Percentiles rank a stretch among this genome's conserved stretches.
phyloP scores from a whole-genome alignment of 352 stramenopile species.

The Phytophthora rubi region DNA sequence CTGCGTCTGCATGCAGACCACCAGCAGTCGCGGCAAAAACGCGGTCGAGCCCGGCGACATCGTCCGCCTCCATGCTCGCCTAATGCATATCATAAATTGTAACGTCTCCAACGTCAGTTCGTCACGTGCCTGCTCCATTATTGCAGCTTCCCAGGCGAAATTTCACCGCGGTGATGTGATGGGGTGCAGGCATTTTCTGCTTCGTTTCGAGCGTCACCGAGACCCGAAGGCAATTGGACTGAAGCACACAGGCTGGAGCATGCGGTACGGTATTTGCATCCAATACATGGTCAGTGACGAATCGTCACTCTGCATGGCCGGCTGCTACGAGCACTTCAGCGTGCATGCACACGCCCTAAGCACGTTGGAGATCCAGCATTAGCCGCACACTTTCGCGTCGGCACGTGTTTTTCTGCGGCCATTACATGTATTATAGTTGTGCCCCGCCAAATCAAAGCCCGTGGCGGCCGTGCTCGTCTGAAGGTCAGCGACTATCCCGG shows the following conservation, averaged over 20 bases:
- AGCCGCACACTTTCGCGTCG: constrained; percentile 20
- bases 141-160: background rate
- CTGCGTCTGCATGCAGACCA: background rate
- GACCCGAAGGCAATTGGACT: background rate
- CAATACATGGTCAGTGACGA: background rate
- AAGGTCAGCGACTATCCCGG: background rate
- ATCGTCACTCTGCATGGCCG: background rate
- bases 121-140: background rate
- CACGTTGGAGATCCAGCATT: background rate
- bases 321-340: constrained; percentile 18
- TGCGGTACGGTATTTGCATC: background rate
- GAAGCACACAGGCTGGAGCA: background rate
- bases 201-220: background rate
- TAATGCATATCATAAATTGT: background rate
- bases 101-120: background rate
- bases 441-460: constrained; percentile 14
- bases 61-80: background rate
- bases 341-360: background rate
- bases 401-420: background rate
- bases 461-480: background rate
- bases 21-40: constrained; percentile 13
- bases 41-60: background rate
- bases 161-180: background rate
- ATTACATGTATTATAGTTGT: constrained; percentile 17
- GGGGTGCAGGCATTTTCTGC: background rate